A percentile compares a stretch with the other conserved stretches of the same genome.
Evolutionary conservation across 441 rosid species (phyloP).

Genomic region (Macaranga tanarius): DNA sequence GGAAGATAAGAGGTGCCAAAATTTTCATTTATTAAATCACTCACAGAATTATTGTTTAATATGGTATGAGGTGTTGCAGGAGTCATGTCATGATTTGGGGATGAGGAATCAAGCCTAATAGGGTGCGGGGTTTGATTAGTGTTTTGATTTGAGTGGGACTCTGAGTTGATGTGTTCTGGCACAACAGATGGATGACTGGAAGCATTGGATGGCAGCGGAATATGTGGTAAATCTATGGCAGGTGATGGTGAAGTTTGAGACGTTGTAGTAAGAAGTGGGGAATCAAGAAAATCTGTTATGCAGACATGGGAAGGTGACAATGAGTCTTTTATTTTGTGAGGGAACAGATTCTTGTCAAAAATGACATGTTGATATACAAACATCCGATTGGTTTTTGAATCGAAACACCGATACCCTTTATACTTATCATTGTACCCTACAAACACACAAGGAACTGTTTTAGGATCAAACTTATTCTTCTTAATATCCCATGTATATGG

Average conservation of each 20-base stretch:
- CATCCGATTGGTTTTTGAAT: no score
- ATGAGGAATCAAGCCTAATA: not conserved
- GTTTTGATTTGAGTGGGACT: not conserved
- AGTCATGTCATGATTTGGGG: not conserved
- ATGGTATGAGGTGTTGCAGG: not conserved
- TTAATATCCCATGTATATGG: no score
- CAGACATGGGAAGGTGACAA: not conserved
- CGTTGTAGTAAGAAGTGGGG: not conserved
- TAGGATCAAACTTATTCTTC: no score
- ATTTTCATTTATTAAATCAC: no score
- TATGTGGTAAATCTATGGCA: not conserved
- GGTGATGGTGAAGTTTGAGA: not conserved
- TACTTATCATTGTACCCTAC: no score
- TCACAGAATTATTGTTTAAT: not conserved
- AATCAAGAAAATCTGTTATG: not conserved
- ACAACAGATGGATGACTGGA: not conserved
- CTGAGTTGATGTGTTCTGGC: not conserved
- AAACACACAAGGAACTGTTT: no score
- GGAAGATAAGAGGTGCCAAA: not conserved
- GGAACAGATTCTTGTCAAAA: not conserved
- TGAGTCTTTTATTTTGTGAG: not conserved
- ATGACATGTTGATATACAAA: not conserved
- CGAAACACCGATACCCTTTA: no score
- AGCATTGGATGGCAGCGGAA: not conserved
- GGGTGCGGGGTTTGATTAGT: not conserved